Conservation (phyloP, 768 basidiomycete genomes). For the Chalciporus pseudorubinellus region DNA sequence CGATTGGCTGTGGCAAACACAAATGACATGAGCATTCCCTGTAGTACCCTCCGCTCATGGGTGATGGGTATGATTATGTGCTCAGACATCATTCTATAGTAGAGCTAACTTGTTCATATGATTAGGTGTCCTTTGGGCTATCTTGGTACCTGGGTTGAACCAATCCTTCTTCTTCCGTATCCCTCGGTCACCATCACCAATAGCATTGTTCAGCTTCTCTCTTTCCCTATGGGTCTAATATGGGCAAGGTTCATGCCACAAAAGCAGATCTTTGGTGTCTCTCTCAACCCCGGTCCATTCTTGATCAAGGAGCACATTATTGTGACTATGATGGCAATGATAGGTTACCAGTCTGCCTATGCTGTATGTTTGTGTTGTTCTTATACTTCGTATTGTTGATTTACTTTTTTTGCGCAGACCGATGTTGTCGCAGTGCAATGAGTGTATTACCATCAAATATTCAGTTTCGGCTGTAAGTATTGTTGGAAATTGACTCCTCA, state of each 20-base stretch:
- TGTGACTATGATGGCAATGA: slow-evolving; percentile 68
- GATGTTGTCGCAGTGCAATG: slow-evolving; percentile 74
- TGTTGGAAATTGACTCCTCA: neutral
- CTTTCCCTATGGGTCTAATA: slow-evolving; percentile 63
- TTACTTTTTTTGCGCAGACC: slow-evolving; percentile 35
- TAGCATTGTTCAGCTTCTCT: slow-evolving; percentile 72
- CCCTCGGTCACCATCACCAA: slow-evolving; percentile 42
- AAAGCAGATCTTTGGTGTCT: slow-evolving; percentile 51
- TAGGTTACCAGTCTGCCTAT: slow-evolving; percentile 32
- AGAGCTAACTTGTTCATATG: neutral
- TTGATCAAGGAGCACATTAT: slow-evolving; percentile 72
- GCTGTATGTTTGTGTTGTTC: slow-evolving; percentile 12
- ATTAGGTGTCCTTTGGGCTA: slow-evolving; percentile 47
- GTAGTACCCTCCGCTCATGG: slow-evolving; percentile 60
- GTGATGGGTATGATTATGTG: slow-evolving; percentile 39
- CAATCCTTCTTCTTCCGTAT: slow-evolving; percentile 78
- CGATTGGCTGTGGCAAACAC: slow-evolving; percentile 74
- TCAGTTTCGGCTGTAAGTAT: slow-evolving; percentile 46
- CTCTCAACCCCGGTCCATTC: slow-evolving; percentile 75
- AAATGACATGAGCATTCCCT: slow-evolving; percentile 66
- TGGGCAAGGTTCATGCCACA: slow-evolving; percentile 58
- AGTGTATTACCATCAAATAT: slow-evolving; percentile 61
- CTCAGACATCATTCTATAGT: neutral
- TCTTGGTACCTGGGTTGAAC: slow-evolving; percentile 70
- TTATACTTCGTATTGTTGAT: neutral